Percentiles rank a stretch among this genome's conserved stretches.
These are phyloP conservation scores for Vaccinium macrocarpon DNA, from an alignment of 148 eudicot genomes.

Conservation along the genomic window DNA sequence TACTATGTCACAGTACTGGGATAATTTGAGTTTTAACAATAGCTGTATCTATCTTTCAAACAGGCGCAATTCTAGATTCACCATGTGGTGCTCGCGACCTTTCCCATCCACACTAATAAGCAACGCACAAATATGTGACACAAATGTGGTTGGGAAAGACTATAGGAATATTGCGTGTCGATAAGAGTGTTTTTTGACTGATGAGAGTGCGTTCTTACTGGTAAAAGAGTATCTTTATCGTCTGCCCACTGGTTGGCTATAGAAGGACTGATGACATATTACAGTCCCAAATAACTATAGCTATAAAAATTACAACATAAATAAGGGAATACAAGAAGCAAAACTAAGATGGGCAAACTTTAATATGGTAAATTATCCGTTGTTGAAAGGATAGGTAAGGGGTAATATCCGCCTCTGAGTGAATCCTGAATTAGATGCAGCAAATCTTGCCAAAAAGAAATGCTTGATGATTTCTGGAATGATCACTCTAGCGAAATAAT, in stretches of 20 bases:
- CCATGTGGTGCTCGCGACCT: neutral
- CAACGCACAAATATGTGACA: neutral
- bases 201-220: no score
- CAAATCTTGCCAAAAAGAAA: neutral
- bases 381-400: neutral
- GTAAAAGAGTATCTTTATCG: no score
- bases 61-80: neutral
- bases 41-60: neutral
- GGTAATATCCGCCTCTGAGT: neutral
- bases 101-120: neutral
- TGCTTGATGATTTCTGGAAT: neutral
- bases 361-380: no score
- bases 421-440: neutral
- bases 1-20: neutral
- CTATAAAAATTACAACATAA: neutral
- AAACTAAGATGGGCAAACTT: neutral
- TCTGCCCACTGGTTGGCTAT: no score
- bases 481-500: no score
- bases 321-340: neutral
- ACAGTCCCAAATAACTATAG: no score
- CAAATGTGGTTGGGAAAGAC: neutral
- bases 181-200: no score
- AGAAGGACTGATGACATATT: no score
- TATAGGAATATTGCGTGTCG: neutral
- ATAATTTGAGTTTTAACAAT: neutral